phyloP scores from a whole-genome alignment of 2,329 filamentous ascomycete genomes.

The Chrysosporium keratinophilum region DNA sequence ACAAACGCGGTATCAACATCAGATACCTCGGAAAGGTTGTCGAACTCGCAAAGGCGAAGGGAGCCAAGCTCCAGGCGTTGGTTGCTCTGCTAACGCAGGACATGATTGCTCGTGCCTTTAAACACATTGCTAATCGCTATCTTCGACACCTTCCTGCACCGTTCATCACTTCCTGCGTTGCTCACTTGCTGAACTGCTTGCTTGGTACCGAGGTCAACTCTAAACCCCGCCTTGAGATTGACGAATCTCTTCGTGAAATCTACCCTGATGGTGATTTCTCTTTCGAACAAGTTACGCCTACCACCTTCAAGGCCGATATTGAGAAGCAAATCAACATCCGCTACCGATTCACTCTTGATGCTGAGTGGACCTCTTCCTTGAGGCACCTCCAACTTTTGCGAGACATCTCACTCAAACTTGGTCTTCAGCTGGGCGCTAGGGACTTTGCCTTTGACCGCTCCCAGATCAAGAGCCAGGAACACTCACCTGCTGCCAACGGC shows the following conservation, averaged over 20 bases:
- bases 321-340: conserved; percentile 60
- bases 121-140: conserved; percentile 74
- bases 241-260: conserved; percentile 60
- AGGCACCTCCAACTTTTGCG: conserved; percentile 76
- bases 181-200: conserved; percentile 89
- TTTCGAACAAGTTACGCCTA: conserved; percentile 69
- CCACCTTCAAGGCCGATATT: conserved; percentile 58
- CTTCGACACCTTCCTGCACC: conserved; percentile 68
- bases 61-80: conserved; percentile 64
- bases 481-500: conserved; percentile 31
- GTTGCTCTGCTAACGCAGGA: conserved; percentile 72
- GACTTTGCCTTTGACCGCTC: conserved; percentile 57
- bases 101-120: conserved; percentile 92
- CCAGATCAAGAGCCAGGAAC: conserved; percentile 27
- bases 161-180: conserved; percentile 66
- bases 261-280: conserved; percentile 74
- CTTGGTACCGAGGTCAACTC: conserved; percentile 66
- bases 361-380: conserved; percentile 56
- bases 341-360: conserved; percentile 63
- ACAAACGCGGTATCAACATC: conserved; percentile 95
- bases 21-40: conserved; percentile 86
- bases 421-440: conserved; percentile 74
- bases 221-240: conserved; percentile 67
- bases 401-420: conserved; percentile 79
- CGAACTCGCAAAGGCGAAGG: conserved; percentile 54